Conservation (phyloP, 495 filamentous ascomycete genomes). For the Aspergillus conjunctus region DNA sequence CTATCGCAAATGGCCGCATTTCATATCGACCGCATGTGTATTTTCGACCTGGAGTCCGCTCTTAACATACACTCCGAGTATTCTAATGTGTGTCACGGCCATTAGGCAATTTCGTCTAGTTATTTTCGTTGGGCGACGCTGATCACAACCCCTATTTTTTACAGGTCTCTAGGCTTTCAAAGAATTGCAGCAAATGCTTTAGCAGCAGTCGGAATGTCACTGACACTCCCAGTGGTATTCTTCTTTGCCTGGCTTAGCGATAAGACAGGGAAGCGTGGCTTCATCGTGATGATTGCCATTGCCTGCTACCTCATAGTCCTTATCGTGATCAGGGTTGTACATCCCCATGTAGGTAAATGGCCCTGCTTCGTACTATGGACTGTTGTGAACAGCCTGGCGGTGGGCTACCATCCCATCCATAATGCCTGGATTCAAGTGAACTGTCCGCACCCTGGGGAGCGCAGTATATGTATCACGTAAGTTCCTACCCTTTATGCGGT, state of each 20-base stretch:
- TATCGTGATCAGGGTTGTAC: conserved; percentile 19
- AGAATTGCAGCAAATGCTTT: conserved; percentile 37
- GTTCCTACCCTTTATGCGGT: too few relatives aligned
- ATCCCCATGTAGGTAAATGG: conserved; percentile 28
- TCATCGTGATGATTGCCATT: conserved; percentile 31
- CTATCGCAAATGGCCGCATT: conserved; percentile 37
- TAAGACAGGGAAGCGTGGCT: conserved; percentile 23
- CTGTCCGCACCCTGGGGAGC: conserved; percentile 26
- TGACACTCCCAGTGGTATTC: conserved; percentile 36
- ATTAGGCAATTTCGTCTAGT: too few relatives aligned
- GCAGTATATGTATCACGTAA: conserved; percentile 37
- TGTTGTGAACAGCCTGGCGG: conserved; percentile 32
- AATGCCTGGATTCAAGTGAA: conserved; percentile 43
- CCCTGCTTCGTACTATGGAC: conserved; percentile 36
- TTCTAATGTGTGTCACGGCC: too few relatives aligned
- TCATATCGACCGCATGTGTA: conserved; percentile 37
- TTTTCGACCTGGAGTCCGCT: conserved; percentile 42
- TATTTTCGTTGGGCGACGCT: too few relatives aligned
- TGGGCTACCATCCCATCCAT: conserved; percentile 41
- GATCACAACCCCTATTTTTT: background rate
- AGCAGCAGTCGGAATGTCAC: conserved; percentile 34
- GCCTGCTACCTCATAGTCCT: conserved; percentile 28
- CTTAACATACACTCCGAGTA: conserved; percentile 41
- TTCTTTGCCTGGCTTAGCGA: conserved; percentile 37
- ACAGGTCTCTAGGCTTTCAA: conserved; percentile 32